Percentiles rank a stretch among this genome's conserved stretches.
These are phyloP conservation scores for Aeschynomene evenia DNA, from an alignment of 306 rosid genomes.

Conservation along the genomic window DNA sequence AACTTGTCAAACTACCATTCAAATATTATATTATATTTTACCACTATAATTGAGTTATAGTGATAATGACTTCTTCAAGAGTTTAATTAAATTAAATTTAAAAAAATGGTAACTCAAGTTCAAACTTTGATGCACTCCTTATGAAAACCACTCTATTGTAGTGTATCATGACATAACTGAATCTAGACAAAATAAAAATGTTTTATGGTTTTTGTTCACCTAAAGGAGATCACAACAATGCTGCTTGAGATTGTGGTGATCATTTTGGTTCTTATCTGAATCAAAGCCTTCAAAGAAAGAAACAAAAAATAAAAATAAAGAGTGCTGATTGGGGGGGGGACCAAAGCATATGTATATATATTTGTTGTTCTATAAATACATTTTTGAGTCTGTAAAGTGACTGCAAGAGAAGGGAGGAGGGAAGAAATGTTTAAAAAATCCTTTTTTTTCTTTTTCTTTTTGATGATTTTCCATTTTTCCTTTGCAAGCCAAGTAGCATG, in stretches of 20 bases:
- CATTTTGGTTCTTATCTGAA: constrained; percentile 22
- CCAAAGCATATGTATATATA: constrained; percentile 37
- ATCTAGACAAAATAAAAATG: constrained; percentile 19
- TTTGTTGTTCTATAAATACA: constrained; percentile 28
- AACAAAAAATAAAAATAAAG: background rate
- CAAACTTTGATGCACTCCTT: constrained; percentile 15
- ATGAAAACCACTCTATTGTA: background rate
- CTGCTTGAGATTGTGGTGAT: constrained; percentile 17
- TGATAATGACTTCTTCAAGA: background rate
- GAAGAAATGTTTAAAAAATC: constrained; percentile 28
- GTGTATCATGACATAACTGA: background rate
- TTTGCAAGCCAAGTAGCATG: constrained; percentile 30
- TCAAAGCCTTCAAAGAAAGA: constrained; percentile 23
- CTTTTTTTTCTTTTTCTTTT: background rate
- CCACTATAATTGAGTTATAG: background rate
- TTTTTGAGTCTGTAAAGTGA: constrained; percentile 18
- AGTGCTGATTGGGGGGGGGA: constrained; percentile 23
- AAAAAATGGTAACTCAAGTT: background rate
- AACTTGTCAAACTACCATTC: constrained; percentile 2
- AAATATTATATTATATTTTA: background rate
- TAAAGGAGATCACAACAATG: constrained; percentile 27
- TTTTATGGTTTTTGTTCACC: constrained; percentile 28
- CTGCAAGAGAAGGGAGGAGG: constrained; percentile 29
- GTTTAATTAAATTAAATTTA: background rate
- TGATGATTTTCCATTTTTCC: constrained; percentile 23